Evolutionary conservation across 805 yeast species (phyloP), one percentile per base, ranked within the genome.

Genomic region (Monosporozyma solicola): DNA sequence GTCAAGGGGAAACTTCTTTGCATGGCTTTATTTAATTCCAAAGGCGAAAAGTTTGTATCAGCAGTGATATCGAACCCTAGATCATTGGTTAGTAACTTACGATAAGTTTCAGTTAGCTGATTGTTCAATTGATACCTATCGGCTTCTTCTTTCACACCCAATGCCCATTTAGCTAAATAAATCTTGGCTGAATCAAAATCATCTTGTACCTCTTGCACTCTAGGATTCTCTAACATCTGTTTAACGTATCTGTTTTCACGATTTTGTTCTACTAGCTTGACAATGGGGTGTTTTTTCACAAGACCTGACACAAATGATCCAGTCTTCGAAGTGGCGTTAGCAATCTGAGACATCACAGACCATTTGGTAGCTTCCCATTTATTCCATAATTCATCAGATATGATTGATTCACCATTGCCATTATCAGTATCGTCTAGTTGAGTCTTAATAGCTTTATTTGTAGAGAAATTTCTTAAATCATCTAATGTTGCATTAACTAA

Each of bases 101-200:
- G 69, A 58, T 83, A 83, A 16, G 80, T 73, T n/a, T 80, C 81
- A 59, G 82, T 83, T 53, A 83, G 74, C 72, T 55, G 80, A 69
- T 55, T 79, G 75, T 49, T 50, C 22, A 66, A 55, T 67, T 71
- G 61, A 53, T 74, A 68, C 53, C 80, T 78, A 59, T 82, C 90
- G 1, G 96, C 94, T 66, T 92, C 95, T 61, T 90, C 91, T 60
- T 92, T 94, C 9, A 94, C 94, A 31, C 88, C 88, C 60, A 88
- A 78, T 0, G 98, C 97, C 98, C 98, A 94, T 71, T 90, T 91
- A 4, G 98, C 98, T 54, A 92, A 74, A 66, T 89, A 92, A 3
- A 90, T 85, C 51, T 91, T 79, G 0, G 98, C 98, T 50, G 92
- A 83, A 63, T 91, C 98, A 65, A 91, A 94, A 57, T 92, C 98